Percentiles rank a stretch among this genome's conserved stretches.
Evolutionary conservation across 805 yeast species (phyloP).

Genomic region (Nakazawaea pomicola): DNA sequence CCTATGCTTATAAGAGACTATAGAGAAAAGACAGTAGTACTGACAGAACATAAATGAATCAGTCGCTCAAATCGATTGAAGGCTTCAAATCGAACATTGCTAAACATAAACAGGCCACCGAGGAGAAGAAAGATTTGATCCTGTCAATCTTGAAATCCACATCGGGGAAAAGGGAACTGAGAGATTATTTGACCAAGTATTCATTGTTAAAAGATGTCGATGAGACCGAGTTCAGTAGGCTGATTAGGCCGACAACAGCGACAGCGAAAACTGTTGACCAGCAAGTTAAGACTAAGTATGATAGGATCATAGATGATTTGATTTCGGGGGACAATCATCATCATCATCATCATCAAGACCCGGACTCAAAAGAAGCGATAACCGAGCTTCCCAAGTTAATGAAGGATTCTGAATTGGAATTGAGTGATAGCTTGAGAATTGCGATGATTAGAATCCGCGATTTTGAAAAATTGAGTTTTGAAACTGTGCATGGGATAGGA

Average conservation of each 20-base stretch:
- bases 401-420: constrained; percentile 20
- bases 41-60: background rate
- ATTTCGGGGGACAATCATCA: constrained; percentile 8
- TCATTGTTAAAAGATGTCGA: constrained; percentile 32
- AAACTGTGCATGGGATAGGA: constrained; percentile 42
- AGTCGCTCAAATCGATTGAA: constrained; percentile 11
- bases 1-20: too few species aligned
- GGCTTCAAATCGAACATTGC: constrained; percentile 22
- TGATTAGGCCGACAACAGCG: constrained; percentile 20
- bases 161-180: constrained; percentile 91
- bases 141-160: constrained; percentile 82
- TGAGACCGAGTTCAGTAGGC: constrained; percentile 23
- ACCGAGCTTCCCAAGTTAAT: background rate
- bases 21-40: too few species aligned
- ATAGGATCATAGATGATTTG: constrained; percentile 26
- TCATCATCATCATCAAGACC: too few species aligned
- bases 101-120: constrained; percentile 27
- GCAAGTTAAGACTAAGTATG: constrained; percentile 31
- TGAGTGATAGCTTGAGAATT: constrained; percentile 39
- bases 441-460: constrained; percentile 52
- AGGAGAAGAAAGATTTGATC: constrained; percentile 64
- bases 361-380: background rate
- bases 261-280: too few species aligned
- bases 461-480: constrained; percentile 27
- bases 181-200: constrained; percentile 72